Conservation (phyloP, 2,329 filamentous ascomycete genomes). For the Rhytidhysteron rufulum region DNA sequence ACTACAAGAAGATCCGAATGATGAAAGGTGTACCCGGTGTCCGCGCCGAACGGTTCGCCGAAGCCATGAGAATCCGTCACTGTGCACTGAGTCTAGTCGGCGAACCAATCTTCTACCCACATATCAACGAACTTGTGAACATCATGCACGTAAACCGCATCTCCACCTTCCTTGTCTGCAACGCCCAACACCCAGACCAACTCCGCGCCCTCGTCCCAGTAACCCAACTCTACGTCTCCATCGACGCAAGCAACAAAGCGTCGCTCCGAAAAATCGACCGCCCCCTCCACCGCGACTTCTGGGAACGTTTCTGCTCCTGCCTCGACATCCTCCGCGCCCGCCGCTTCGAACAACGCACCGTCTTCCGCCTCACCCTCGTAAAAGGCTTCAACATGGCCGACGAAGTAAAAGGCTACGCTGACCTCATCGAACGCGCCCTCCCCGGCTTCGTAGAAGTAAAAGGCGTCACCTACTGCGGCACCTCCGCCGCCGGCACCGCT, state of each 20-base stretch:
- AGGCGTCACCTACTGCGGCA: conserved; percentile 95
- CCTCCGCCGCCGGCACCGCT: conserved; percentile 74
- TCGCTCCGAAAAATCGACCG: conserved; percentile 84
- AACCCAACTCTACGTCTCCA: conserved; percentile 93
- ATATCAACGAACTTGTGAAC: conserved; percentile 86
- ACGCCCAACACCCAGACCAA: conserved; percentile 92
- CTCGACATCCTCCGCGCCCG: conserved; percentile 83
- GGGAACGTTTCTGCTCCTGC: conserved; percentile 91
- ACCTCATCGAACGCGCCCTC: conserved; percentile 78
- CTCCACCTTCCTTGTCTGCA: conserved; percentile 93
- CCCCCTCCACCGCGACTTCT: conserved; percentile 92
- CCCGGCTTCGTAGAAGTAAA: conserved; percentile 95
- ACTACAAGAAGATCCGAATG: conserved; percentile 98
- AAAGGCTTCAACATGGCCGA: conserved; percentile 98
- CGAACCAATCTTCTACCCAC: conserved; percentile 97
- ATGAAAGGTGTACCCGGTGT: conserved; percentile 91
- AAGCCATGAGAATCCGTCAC: conserved; percentile 89
- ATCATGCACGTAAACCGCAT: conserved; percentile 84
- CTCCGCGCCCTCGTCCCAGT: conserved; percentile 77
- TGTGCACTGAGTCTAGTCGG: conserved; percentile 90
- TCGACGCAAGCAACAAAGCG: conserved; percentile 89
- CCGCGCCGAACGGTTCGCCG: conserved; percentile 82
- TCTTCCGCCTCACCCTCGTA: conserved; percentile 91
- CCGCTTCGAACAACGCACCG: conserved; percentile 81
- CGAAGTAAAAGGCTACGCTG: conserved; percentile 84